Evolutionary conservation across 1,139 yeast species (phyloP).

Genomic region (Debaryomyces sp.): DNA sequence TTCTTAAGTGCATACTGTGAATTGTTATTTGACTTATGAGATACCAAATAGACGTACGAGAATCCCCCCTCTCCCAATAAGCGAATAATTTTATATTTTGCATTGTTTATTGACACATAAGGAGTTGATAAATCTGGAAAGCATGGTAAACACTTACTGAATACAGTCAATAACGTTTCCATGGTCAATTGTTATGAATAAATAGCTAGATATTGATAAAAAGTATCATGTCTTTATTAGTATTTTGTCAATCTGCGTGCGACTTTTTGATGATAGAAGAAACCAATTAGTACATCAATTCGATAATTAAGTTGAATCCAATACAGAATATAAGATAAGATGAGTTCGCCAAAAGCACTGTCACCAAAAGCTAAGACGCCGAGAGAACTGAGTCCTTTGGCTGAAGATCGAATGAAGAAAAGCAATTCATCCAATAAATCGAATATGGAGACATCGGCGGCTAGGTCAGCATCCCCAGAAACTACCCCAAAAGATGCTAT

Average conservation of each 20-base stretch:
- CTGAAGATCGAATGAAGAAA: slow-evolving; percentile 1
- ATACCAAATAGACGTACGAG: slow-evolving; percentile 83
- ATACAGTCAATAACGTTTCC: slow-evolving; percentile 27
- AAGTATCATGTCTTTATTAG: neutral
- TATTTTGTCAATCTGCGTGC: neutral
- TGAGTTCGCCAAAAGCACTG: slow-evolving; percentile 1
- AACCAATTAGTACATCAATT: neutral
- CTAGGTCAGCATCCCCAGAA: slow-evolving; percentile 2
- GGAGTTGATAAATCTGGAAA: slow-evolving; percentile 48
- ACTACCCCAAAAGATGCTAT: neutral
- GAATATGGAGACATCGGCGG: neutral
- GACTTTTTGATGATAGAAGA: neutral
- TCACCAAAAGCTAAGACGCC: neutral
- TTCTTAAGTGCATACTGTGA: slow-evolving; percentile 76
- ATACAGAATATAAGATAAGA: neutral
- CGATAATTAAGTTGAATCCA: neutral
- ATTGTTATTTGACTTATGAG: slow-evolving; percentile 46
- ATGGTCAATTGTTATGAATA: slow-evolving; percentile 14
- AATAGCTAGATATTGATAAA: neutral
- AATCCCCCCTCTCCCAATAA: slow-evolving; percentile 90
- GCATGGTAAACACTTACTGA: slow-evolving; percentile 45
- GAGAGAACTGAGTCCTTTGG: neutral
- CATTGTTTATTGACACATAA: slow-evolving; percentile 51
- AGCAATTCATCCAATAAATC: neutral
- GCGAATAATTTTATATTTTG: slow-evolving; percentile 57